These are phyloP conservation scores for Clonostachys byssicola DNA, from an alignment of 2,329 filamentous ascomycete genomes.

Conservation along the genomic window DNA sequence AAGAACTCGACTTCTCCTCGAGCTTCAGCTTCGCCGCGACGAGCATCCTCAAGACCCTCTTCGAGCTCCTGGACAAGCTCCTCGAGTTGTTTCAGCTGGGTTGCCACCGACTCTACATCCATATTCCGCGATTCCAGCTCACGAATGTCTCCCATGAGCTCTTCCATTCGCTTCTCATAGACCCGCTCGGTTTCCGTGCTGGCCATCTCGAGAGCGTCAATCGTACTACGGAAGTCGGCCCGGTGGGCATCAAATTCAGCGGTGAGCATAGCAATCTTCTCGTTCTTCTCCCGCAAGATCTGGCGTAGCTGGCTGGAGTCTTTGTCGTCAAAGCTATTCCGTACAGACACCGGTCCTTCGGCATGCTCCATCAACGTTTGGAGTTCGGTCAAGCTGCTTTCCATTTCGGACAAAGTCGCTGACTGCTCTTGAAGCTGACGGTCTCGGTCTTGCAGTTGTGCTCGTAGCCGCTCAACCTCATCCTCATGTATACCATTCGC, in stretches of 20 bases:
- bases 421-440: constrained; percentile 87
- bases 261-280: constrained; percentile 90
- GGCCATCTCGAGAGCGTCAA: constrained; percentile 93
- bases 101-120: constrained; percentile 87
- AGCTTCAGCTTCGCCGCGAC: constrained; percentile 91
- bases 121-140: constrained; percentile 79
- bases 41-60: constrained; percentile 91
- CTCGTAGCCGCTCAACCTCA: constrained; percentile 68
- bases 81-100: constrained; percentile 90
- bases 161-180: constrained; percentile 89
- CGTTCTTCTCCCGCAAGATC: constrained; percentile 90
- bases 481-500: constrained; percentile 57
- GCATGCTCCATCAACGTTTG: constrained; percentile 61
- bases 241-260: constrained; percentile 92
- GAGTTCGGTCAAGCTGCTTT: constrained; percentile 78
- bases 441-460: constrained; percentile 78
- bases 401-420: constrained; percentile 80
- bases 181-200: constrained; percentile 94
- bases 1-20: constrained; percentile 94
- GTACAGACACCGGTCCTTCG: constrained; percentile 31
- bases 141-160: constrained; percentile 76
- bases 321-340: constrained; percentile 56
- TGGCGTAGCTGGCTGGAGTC: constrained; percentile 74
- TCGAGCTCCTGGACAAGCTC: constrained; percentile 96
- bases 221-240: constrained; percentile 93